Base-by-base conservation (phyloP, 495 filamentous ascomycete species). In the Thermothielavioides terrestris region DNA sequence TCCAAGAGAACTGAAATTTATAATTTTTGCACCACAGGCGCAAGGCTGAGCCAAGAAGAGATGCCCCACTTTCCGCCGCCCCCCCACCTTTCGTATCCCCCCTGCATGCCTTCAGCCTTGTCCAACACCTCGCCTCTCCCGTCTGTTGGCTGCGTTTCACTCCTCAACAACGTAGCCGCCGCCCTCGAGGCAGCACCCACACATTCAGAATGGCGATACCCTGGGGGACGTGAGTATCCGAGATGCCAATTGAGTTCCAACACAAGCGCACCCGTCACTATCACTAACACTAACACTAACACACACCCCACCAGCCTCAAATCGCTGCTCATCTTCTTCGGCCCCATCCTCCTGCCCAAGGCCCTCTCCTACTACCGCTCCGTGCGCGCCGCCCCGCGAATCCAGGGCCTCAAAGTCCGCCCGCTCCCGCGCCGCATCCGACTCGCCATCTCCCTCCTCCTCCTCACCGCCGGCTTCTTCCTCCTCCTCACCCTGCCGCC, bases 261-360 rank as follows among this genome's bases (percentile, higher is more conserved):
- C n/a, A n/a, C n/a, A n/a, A n/a, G n/a, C n/a, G n/a, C n/a, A n/a
- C n/a, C n/a, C n/a, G n/a, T n/a, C n/a, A n/a, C n/a, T n/a, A n/a
- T n/a, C n/a, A n/a, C n/a, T n/a, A 21, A 22, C 27, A 4, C 18
- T 31, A 36, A 22, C 18, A 18, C 38, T 50, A 30, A 50, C 23
- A 6, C 9, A 26, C 14, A 9, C 17, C 8, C 4, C 0, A 18
- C 10, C 56, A 89, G 85, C 46, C 71, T 88, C 67, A 84, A 88
- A 61, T 85, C 84, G 53, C 74, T 95, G 63, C 69, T 87, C 58
- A 74, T 94, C 64, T 82, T 92, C 71, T 85, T 96, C 66, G 91
- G 79, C 0, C 90, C 91, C n/a, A 68, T 92, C 46, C 65, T 95
- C 52, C 68, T 96, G 42, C 86, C 86, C 27, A 83, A 85, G 43